These are phyloP conservation scores for Moelleriella libera DNA, from an alignment of 2,329 filamentous ascomycete species.

Conservation along the genomic window DNA sequence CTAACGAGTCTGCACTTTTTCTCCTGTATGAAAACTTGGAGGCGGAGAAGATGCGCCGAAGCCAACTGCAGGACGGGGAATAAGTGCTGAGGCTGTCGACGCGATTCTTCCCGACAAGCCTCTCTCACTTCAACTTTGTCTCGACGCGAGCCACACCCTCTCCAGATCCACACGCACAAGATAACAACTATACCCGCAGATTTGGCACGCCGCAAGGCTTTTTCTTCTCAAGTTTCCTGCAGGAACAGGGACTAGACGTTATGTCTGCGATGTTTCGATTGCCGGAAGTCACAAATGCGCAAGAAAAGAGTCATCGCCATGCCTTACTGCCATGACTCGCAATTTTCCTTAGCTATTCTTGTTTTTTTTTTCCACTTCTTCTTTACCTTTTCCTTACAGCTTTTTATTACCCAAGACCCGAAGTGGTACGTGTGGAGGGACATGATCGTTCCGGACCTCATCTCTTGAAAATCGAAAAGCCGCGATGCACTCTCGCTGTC, in stretches of 20 bases:
- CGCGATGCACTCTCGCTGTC: no score
- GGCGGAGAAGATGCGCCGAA: constrained; percentile 96
- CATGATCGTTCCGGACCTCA: no score
- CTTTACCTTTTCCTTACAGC: no score
- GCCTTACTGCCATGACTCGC: no score
- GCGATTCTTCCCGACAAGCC: constrained; percentile 9
- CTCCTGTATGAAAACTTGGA: constrained; percentile 97
- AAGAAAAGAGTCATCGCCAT: constrained; percentile 2
- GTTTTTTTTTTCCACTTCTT: no score
- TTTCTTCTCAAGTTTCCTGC: constrained; percentile 25
- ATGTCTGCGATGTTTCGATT: background rate
- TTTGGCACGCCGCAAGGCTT: constrained; percentile 51
- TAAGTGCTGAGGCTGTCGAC: constrained; percentile 17
- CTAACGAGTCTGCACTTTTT: constrained; percentile 92
- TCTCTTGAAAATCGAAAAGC: no score
- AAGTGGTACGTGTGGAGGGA: no score
- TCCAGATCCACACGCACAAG: background rate
- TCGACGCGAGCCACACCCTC: background rate
- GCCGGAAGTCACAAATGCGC: background rate
- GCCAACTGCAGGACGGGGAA: constrained; percentile 51
- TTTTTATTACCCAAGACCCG: no score
- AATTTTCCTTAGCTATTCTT: no score
- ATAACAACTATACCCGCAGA: constrained; percentile 22
- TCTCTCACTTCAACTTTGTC: background rate
- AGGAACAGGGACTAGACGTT: constrained; percentile 20